Evolutionary conservation across 148 eudicot genomes (phyloP), one percentile per base, ranked within the genome.

Genomic region (Beta vulgaris): DNA sequence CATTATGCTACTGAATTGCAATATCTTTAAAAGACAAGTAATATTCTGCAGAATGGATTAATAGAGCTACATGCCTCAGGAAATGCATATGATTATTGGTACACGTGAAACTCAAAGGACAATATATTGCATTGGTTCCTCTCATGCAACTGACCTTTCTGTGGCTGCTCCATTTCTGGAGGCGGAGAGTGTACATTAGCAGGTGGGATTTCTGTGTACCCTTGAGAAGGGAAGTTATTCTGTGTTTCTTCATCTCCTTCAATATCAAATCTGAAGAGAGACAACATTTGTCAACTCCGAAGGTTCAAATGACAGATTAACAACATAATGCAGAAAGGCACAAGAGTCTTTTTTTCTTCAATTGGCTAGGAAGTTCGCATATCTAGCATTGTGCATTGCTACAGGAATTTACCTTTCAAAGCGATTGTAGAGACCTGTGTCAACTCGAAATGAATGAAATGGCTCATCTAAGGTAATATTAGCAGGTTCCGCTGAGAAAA

Each of bases 401-500:
- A 28, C 25, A 37, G 13, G 29, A 63, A 57, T 28, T 74, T 81
- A 95, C 99, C 99, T 90, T 75, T 96, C 99, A 71, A 85, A 92
- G 71, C 83, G 93, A 79, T 87, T 82, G 77, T 69, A 83, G 8
- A 71, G 71, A 55, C 83, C 78, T 18, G 84, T 67, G 63, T 86
- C 90, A 42, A 84, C 84, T 82, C 82, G 91, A 82, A 44, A 66
- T 34, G 87, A 79, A 78, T 86, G 88, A 79, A 71, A 86, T 4
- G 74, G 76, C 69, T 94, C 98, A 76, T 77, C 73, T 35, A 95
- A 76, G n/a, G 99, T 96, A 81, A 96, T 96, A 57, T 90, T 82
- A 39, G 84, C 98, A 11, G 88, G 77, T 73, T 89, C 90, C 58
- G 82, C 99, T 96, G 91, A 59, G 75, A 79, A 44, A 75, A 43